Base-by-base conservation (phyloP, 345 rosid species). In the Euphorbia pulcherrima region DNA sequence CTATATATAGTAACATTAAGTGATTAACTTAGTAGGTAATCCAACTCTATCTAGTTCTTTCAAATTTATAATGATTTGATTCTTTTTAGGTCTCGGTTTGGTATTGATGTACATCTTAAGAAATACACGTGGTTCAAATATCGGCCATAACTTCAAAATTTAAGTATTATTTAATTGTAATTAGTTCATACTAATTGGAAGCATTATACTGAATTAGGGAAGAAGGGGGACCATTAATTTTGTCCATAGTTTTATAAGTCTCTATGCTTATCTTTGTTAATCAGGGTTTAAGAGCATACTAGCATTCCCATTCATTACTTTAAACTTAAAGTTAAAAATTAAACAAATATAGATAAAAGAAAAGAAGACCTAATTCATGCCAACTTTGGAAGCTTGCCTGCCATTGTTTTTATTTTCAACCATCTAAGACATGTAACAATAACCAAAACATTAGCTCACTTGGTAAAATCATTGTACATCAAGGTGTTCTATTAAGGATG, bases 101-200 rank as follows among this genome's bases (percentile, higher is more conserved):
- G 83, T 60, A 29, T 64, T 62, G 17, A 52, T 71, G 67, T 64
- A 54, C 59, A 50, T 11, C 65, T n/a, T 30, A 60, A 67, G 71
- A 57, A 74, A 63, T 66, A 67, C 77, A 82, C 86, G 84, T 79
- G 86, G 56, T 74, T 72, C 67, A 23, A 37, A 60, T 76, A 17
- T 67, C 48, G 80, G 75, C 89, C 89, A 80, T 82, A 76, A 69
- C 55, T 82, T 81, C 75, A 64, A 79, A 64, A 27, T 56, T 11
- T 28, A 8, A 52, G n/a, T 62, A 72, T 71, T 76, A 64, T 70
- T 75, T 58, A 68, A 75, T 30, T 24, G 20, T 46, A 28, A 29
- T 44, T 20, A 44, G 33, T 61, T 69, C 68, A 56, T 74, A 79
- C 70, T 81, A 73, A 70, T 72, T 77, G 83, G 52, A 30, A 75